Percentiles rank a stretch among this genome's conserved stretches.
Evolutionary conservation across 2,329 filamentous ascomycete genomes (phyloP).

Genomic region (Fusarium sp.): DNA sequence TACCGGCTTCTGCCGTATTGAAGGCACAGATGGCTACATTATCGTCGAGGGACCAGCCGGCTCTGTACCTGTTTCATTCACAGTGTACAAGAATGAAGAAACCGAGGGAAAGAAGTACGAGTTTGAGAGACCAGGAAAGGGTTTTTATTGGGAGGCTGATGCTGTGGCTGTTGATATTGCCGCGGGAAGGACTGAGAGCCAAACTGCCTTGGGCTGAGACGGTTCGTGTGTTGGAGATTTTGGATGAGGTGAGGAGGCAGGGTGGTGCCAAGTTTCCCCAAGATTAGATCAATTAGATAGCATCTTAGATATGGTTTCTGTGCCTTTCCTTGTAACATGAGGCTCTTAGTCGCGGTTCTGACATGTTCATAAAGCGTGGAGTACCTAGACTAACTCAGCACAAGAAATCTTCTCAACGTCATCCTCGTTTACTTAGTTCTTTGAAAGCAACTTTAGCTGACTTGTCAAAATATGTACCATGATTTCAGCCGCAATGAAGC

Average conservation of each 20-base stretch:
- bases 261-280: constrained; percentile 48
- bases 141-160: constrained; percentile 61
- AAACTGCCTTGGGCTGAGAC: constrained; percentile 59
- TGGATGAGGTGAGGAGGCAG: constrained; percentile 60
- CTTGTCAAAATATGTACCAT: not conserved
- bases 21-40: constrained; percentile 55
- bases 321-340: not conserved
- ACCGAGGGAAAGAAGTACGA: constrained; percentile 48
- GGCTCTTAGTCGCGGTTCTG: not conserved
- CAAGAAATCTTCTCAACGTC: not conserved
- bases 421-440: not conserved
- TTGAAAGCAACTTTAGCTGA: not conserved
- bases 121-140: constrained; percentile 52
- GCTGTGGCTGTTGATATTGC: constrained; percentile 56
- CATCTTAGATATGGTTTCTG: not conserved
- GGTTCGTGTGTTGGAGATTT: constrained; percentile 57
- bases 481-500: not conserved
- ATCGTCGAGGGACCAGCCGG: constrained; percentile 51
- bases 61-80: constrained; percentile 52
- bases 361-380: not conserved
- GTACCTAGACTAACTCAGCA: not conserved
- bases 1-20: constrained; percentile 52
- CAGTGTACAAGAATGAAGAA: constrained; percentile 47
- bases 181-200: constrained; percentile 53
- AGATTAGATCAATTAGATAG: constrained; percentile 22